Evolutionary conservation across 2,329 filamentous ascomycete genomes (phyloP), one percentile per base, ranked within the genome.

Genomic region (Zymoseptoria pseudotritici): DNA sequence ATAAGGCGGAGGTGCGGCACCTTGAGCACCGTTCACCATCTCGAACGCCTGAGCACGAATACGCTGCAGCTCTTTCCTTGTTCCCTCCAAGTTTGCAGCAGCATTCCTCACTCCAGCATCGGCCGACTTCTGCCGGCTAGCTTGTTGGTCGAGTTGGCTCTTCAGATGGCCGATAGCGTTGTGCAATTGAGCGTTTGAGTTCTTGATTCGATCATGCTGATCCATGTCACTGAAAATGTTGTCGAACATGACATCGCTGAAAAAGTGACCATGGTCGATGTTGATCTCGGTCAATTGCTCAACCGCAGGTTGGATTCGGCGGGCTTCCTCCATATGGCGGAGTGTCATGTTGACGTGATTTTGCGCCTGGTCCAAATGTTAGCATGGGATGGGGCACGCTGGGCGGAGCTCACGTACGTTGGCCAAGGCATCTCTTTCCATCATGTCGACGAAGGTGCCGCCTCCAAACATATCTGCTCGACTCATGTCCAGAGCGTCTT

Each of bases 361-460:
- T 61, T 83, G 78, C 9, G 81, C 81, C 46, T 31, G 19, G 20
- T 46, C 13, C 36, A 46, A 46, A 29, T 29, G 3, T 26, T 53
- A 26, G 21, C 13, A 13, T 19, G 19, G 13, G 10, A 26, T 20
- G 22, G 13, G 17, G 13, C 17, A 22, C n/a, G 13, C 13, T 11
- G 17, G 7, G 13, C 36, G 17, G 19, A 11, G 10, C 17, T n/a
- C n/a, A 26, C 19, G 11, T 21, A 54, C 53, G 13, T 74, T 72
- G 53, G 75, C 73, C 13, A 86, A 75, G 7, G 77, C 75, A 61
- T 78, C 79, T 22, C 80, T 75, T 71, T 86, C 82, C 73, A 81
- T 78, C 76, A 83, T 79, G 67, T 82, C 79, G 1, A 71, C 69
- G 54, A 80, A 73, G 3, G 73, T 74, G 11, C 79, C 79, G 17